Evolutionary conservation across 2,329 filamentous ascomycete species (phyloP).

Genomic region (Penicillium sclerotigenum): DNA sequence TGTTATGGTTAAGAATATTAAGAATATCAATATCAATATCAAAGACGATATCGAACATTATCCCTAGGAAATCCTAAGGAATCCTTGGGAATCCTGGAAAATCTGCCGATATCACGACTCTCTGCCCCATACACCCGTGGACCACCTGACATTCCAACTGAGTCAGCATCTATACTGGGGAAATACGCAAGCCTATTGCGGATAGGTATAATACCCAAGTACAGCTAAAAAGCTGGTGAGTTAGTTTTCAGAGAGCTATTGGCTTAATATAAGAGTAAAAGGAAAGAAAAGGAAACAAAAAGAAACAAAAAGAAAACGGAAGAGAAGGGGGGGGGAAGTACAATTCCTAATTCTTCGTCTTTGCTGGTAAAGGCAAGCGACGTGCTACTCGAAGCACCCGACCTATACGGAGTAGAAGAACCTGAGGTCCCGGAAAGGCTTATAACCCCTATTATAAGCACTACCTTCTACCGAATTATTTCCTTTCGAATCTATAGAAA

Average conservation of each 20-base stretch:
- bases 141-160: slow-evolving; percentile 3
- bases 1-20: not conserved
- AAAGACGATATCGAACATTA: not conserved
- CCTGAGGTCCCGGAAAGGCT: too few species aligned
- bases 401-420: too few species aligned
- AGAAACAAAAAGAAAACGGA: not conserved
- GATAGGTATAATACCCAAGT: not conserved
- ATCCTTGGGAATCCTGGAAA: too few species aligned
- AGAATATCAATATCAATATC: not conserved
- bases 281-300: not conserved
- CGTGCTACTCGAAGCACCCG: too few species aligned
- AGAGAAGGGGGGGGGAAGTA: not conserved
- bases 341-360: too few species aligned
- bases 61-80: not conserved
- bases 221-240: too few species aligned
- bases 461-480: too few species aligned
- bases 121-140: too few species aligned
- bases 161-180: not conserved
- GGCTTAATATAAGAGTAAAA: not conserved
- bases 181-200: not conserved
- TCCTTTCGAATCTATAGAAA: too few species aligned
- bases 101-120: not conserved
- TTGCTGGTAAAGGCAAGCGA: too few species aligned
- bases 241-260: not conserved
- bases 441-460: too few species aligned